phyloP scores from a whole-genome alignment of 192 early-diverging fungal species.

The Thoreauomyces humboldtii region DNA sequence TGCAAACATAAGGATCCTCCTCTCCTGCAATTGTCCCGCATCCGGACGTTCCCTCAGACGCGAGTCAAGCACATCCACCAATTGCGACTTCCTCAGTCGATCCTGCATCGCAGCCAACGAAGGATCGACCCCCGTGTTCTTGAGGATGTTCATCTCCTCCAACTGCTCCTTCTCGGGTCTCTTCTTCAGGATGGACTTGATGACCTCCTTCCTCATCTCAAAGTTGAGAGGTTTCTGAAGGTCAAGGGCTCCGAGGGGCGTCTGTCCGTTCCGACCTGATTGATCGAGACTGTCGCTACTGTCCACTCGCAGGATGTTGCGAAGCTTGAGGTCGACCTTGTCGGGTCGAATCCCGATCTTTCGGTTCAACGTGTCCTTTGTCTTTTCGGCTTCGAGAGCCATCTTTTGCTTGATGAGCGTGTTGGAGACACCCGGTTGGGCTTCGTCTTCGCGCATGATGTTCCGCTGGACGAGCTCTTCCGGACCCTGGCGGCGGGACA shows the following conservation, averaged over 20 bases:
- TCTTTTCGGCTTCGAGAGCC: conserved; percentile 47
- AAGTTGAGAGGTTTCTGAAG: conserved; percentile 34
- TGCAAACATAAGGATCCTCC: conserved; percentile 39
- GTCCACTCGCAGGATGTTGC: conserved; percentile 50
- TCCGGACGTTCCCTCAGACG: conserved; percentile 51
- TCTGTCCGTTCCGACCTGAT: not conserved
- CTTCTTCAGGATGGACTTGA: conserved; percentile 50
- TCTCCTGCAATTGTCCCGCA: conserved; percentile 39
- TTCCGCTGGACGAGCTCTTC: conserved; percentile 49
- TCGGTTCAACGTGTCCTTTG: conserved; percentile 44
- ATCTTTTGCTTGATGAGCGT: conserved; percentile 40
- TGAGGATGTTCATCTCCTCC: conserved; percentile 54
- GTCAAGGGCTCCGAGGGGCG: conserved; percentile 10
- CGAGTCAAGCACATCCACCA: conserved; percentile 43
- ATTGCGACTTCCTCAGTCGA: conserved; percentile 37
- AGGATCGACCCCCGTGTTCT: conserved; percentile 38
- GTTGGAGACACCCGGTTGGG: conserved; percentile 32
- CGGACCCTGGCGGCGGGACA: conserved; percentile 37
- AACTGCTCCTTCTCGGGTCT: conserved; percentile 49
- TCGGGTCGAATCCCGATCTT: conserved; percentile 40
- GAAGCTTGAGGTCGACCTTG: conserved; percentile 50
- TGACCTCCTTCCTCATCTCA: conserved; percentile 29
- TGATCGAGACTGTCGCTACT: conserved; percentile 16
- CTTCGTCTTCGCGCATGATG: conserved; percentile 50
- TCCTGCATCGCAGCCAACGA: conserved; percentile 46